Evolutionary conservation across 495 filamentous ascomycete genomes (phyloP), one percentile per base, ranked within the genome.

Genomic region (Aspergillus wentii): DNA sequence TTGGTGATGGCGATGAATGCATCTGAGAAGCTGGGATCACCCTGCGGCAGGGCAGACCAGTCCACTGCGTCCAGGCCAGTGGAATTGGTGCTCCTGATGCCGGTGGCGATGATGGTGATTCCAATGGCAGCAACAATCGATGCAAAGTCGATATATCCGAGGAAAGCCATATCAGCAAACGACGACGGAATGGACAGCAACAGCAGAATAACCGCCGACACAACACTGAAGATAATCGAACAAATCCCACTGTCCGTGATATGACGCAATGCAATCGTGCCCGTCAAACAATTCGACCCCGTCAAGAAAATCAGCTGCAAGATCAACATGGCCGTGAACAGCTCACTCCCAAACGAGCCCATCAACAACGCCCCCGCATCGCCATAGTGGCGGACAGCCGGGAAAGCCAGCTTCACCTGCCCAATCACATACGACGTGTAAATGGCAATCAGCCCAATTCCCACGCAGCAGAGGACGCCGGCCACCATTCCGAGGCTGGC

Each of bases 341-440:
- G 42, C 45, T 79, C 75, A 31, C 75, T 76, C 0, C 81, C 81
- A 20, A 72, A 62, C 15, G 39, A 52, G 11, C 80, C 81, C 54
- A 77, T 70, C 41, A 86, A 66, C 21, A 88, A 48, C 10, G 59
- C 52, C 3, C 79, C 78, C 8, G 72, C 80, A 50, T 88, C 82
- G 15, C 77, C 75, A 40, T 86, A 82, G 52, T 79, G 72, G 33
- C 71, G 55, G 11, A 87, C 69, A 11, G 78, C 54, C 0, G 83
- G 83, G 50, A 75, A 79, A 40, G 65, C 69, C 16, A 81, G 29
- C 52, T 85, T 85, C 34, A 88, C 76, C 52, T 85, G 78, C n/a
- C 79, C 82, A 43, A 88, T 67, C 27, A 84, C 66, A 38, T 80
- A 83, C 48, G 78, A 76, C 17, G 80, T 81, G 54, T 87, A 88